Conservation (phyloP, 1,284 basidiomycete species). For the Moesziomyces antarcticus region DNA sequence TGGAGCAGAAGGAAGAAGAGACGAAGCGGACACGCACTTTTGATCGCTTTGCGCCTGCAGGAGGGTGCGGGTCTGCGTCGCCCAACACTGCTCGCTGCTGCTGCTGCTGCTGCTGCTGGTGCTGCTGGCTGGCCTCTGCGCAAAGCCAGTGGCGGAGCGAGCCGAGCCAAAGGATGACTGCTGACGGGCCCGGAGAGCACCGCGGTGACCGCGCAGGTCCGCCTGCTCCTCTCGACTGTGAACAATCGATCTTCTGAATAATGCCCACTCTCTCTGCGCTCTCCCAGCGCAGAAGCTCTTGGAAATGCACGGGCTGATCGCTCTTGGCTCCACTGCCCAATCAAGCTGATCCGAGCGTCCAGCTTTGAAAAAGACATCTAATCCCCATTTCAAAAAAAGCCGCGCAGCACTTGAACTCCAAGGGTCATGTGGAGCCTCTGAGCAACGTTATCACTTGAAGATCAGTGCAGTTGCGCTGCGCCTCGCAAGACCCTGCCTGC, state of each 20-base stretch:
- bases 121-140: no score
- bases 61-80: neutral
- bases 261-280: neutral
- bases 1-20: conserved; percentile 17
- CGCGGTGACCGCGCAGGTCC: neutral
- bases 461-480: neutral
- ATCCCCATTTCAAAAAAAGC: neutral
- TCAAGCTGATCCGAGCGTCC: neutral
- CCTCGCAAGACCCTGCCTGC: neutral
- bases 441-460: neutral
- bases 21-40: conserved; percentile 3
- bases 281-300: conserved; percentile 16
- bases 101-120: no score
- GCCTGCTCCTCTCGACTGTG: no score
- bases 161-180: neutral
- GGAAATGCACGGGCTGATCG: conserved; percentile 25
- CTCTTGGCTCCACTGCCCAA: neutral
- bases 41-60: neutral
- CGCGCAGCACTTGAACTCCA: neutral
- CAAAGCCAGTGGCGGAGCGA: neutral
- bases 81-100: neutral
- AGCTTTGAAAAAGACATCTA: neutral
- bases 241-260: neutral
- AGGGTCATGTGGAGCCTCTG: neutral
- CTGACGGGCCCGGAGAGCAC: neutral